These are phyloP conservation scores for Botryosphaeria agaves DNA, from an alignment of 2,329 filamentous ascomycete genomes.

Conservation along the genomic window DNA sequence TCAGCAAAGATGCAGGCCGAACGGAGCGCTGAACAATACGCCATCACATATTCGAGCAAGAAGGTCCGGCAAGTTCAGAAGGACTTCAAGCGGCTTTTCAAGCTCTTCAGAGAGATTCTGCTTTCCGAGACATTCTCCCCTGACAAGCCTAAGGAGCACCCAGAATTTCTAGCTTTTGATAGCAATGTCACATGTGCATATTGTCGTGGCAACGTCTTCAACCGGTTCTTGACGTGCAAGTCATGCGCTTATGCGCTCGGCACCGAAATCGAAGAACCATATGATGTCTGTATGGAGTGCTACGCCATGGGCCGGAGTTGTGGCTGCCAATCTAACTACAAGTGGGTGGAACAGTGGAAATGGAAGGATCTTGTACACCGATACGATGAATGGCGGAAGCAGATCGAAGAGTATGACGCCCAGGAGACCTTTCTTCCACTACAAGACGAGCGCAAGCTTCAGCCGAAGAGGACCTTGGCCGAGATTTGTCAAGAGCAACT, in stretches of 20 bases:
- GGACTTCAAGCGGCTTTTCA: conserved; percentile 70
- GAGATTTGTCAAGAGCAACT: conserved; percentile 91
- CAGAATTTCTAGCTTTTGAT: conserved; percentile 69
- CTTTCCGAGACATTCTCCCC: conserved; percentile 72
- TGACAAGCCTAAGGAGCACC: conserved; percentile 42
- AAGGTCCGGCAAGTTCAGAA: conserved; percentile 54
- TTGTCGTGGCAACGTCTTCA: conserved; percentile 92
- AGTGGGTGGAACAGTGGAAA: conserved; percentile 85
- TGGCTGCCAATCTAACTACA: conserved; percentile 65
- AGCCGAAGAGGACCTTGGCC: conserved; percentile 63
- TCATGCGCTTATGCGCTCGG: conserved; percentile 54
- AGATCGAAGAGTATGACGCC: conserved; percentile 56
- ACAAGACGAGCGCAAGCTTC: conserved; percentile 46
- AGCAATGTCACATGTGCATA: conserved; percentile 92
- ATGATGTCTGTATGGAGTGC: conserved; percentile 96
- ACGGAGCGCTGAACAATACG: conserved; percentile 16
- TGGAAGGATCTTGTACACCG: conserved; percentile 64
- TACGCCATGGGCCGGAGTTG: conserved; percentile 96
- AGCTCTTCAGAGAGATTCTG: conserved; percentile 60
- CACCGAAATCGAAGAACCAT: conserved; percentile 55
- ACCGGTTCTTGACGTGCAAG: conserved; percentile 85
- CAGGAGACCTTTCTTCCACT: conserved; percentile 53
- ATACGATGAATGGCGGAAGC: conserved; percentile 67
- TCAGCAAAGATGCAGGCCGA: conserved; percentile 40
- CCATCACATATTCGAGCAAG: conserved; percentile 21